A percentile compares a stretch with the other conserved stretches of the same genome.
Evolutionary conservation across 495 filamentous ascomycete species (phyloP).

Genomic region (Penicillium bovifimosum): DNA sequence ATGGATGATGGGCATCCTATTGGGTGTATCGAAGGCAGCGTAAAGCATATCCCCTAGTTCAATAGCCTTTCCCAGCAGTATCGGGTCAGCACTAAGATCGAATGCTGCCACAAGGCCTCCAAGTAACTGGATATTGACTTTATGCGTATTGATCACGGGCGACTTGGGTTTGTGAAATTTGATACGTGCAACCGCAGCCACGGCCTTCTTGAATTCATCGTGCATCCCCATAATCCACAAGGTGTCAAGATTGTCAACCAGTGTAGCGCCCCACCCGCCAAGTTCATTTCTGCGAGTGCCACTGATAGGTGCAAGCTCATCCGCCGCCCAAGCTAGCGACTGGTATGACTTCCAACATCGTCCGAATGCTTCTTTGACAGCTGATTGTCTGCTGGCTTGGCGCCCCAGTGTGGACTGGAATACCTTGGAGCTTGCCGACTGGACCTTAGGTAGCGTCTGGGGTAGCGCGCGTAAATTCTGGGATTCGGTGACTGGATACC

Average conservation of each 20-base stretch:
- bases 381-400: slow-evolving; percentile 25
- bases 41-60: slow-evolving; percentile 36
- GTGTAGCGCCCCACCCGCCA: slow-evolving; percentile 75
- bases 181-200: slow-evolving; percentile 58
- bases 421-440: background rate
- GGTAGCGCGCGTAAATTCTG: background rate
- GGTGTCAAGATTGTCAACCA: slow-evolving; percentile 82
- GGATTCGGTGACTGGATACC: slow-evolving; percentile 3
- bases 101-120: slow-evolving; percentile 48
- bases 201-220: slow-evolving; percentile 72
- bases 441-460: slow-evolving; percentile 2
- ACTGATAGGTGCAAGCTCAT: slow-evolving; percentile 60
- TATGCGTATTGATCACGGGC: slow-evolving; percentile 42
- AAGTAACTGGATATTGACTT: slow-evolving; percentile 46
- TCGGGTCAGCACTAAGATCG: slow-evolving; percentile 39
- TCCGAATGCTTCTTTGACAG: slow-evolving; percentile 54
- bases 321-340: slow-evolving; percentile 59
- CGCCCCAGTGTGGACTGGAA: background rate
- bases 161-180: slow-evolving; percentile 52
- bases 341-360: slow-evolving; percentile 62
- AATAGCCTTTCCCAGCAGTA: slow-evolving; percentile 30
- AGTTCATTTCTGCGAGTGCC: slow-evolving; percentile 57
- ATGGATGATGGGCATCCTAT: slow-evolving; percentile 33
- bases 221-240: slow-evolving; percentile 83
- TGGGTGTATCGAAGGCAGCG: slow-evolving; percentile 36